Base-by-base conservation (phyloP, 306 rosid genomes). In the Vigna angularis region DNA sequence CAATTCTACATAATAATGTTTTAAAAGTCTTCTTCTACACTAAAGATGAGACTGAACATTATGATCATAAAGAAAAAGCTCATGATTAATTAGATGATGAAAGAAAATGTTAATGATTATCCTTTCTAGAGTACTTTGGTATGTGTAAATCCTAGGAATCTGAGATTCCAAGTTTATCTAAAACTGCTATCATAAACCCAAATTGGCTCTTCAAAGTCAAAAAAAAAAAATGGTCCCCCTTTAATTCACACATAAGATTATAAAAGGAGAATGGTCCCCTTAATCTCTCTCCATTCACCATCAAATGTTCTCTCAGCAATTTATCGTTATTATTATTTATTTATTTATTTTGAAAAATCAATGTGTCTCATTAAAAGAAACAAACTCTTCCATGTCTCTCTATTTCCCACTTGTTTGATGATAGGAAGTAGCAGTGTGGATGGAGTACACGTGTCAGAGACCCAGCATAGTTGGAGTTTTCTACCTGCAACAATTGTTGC, bases 291-390 rank as follows among this genome's bases (percentile, higher is more conserved):
- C 47, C 26, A 51, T 14, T 65, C 42, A 44, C 49, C 14, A 22
- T 11, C 32, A 2, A 15, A 9, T 55, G 6, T 32, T 32, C 36
- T 36, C 40, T 36, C 38, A 34, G 1, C 38, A 34, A 4, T 34
- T 36, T 6, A 36, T 36, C 10, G 2, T 22, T 7, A 6, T 49
- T 49, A 16, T 17, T 53, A 9, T 53, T 20, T 26, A 24, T 70
- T 30, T 30, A 30, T 30, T 30, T 34, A 2, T 36, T 76, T 58
- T 76, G 26, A 17, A 38, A 50, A 47, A 18, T 45, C 48, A 26
- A 50, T 49, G 86, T 89, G 93, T 89, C 86, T 89, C 91, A 82
- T 84, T 87, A 87, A 87, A 89, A 83, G 93, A 85, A 87, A 86
- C 93, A 85, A 84, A 56, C 84, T 81, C 56, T 80, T 84, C 81